Evolutionary conservation across 2,329 filamentous ascomycete genomes (phyloP), one percentile per base, ranked within the genome.

Genomic region (Fusarium sp.): DNA sequence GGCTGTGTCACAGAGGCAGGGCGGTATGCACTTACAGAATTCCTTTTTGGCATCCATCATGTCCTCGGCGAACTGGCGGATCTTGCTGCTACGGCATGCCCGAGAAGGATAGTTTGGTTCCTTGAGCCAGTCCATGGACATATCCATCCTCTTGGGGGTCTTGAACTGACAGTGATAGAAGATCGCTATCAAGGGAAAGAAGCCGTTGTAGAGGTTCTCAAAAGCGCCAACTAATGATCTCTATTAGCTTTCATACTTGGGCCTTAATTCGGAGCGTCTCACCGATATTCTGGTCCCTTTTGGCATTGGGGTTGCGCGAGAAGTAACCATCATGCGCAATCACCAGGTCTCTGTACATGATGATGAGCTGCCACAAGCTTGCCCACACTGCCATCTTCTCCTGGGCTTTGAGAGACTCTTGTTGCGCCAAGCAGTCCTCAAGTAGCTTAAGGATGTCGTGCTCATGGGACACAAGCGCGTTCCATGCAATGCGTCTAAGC

Each of bases 311-410:
- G 38, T 70, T 59, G 45, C 63, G 65, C 39, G 57, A 57, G 52
- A 76, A 66, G 53, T 71, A 69, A 21, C 51, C 53, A 49, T 73
- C 71, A 56, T 72, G 73, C 9, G 69, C 68, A 15, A 63, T 55
- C 52, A 75, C 70, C 42, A 82, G 69, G 49, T 82, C 78, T 19
- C 77, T 76, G 57, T 83, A 82, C 64, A 81, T 77, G 36, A 82
- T 72, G 38, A 83, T 78, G 52, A 82, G 68, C 57, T 82, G 78
- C 80, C 81, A 82, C 68, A 82, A 69, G 65, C 76, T 77, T 14
- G 75, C 77, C 79, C 80, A 83, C 19, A 82, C 65, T n/a, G 77
- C 75, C 53, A 81, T 68, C 44, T 74, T 75, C 47, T 79, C 78
- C 13, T 77, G 69, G 1, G 70, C 58, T 64, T 75, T 73, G 11